These are phyloP conservation scores for Candida odintsovae DNA, from an alignment of 805 yeast genomes.

Conservation along the genomic window DNA sequence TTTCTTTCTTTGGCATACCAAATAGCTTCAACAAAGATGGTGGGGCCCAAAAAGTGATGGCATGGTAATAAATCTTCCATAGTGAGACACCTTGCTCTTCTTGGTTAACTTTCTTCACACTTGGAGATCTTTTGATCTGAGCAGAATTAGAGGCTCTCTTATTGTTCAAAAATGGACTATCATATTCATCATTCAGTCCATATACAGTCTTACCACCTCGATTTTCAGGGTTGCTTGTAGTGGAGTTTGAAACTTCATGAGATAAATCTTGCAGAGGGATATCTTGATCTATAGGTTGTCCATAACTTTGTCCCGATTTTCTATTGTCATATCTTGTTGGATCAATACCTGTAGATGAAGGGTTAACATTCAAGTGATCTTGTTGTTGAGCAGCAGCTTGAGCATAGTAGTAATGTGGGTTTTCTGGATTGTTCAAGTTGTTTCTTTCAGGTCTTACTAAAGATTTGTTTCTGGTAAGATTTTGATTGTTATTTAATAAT, in stretches of 20 bases:
- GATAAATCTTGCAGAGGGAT: conserved; percentile 19
- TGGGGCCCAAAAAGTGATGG: conserved; percentile 91
- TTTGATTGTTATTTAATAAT: conserved; percentile 20
- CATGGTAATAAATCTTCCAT: conserved; percentile 82
- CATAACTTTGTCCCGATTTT: conserved; percentile 10
- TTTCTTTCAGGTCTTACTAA: conserved; percentile 84
- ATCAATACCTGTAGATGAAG: conserved; percentile 69
- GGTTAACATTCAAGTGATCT: conserved; percentile 55
- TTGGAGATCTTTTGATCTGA: background rate
- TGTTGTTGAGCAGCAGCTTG: conserved; percentile 66
- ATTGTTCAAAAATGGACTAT: conserved; percentile 16
- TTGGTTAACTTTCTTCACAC: background rate
- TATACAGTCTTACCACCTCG: conserved; percentile 44
- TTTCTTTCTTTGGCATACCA: conserved; percentile 73
- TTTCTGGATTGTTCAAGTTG: conserved; percentile 51
- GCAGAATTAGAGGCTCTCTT: conserved; percentile 1
- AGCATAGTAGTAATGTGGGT: conserved; percentile 74
- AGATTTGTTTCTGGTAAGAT: conserved; percentile 48
- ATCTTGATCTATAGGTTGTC: conserved; percentile 13
- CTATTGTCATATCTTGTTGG: conserved; percentile 31
- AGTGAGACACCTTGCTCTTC: conserved; percentile 26
- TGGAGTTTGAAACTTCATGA: conserved; percentile 2
- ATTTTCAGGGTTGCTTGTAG: background rate
- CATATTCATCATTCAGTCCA: conserved; percentile 58
- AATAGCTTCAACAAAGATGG: conserved; percentile 59